A percentile compares a stretch with the other conserved stretches of the same genome.
Conservation (phyloP, 1,284 basidiomycete species). For the Trichosporon asahii region DNA sequence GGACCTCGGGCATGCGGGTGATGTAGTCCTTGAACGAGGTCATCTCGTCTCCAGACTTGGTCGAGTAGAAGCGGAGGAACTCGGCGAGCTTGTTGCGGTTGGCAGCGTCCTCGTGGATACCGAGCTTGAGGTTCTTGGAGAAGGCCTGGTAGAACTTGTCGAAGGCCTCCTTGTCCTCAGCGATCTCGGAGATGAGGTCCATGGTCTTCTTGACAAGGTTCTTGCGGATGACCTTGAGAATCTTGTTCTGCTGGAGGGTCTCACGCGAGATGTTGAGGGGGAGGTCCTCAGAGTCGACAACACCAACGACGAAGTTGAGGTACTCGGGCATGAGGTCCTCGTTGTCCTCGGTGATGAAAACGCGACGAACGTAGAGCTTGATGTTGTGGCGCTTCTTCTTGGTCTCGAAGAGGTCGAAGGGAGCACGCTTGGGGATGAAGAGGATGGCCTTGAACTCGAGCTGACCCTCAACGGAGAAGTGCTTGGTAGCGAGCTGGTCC, state of each 20-base stretch:
- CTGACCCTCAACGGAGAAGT: conserved; percentile 99
- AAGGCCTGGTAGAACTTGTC: conserved; percentile 91
- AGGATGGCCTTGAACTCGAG: conserved; percentile 99
- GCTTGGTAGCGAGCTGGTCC: conserved; percentile 98
- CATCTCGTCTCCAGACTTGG: conserved; percentile 88
- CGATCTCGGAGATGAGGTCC: conserved; percentile 92
- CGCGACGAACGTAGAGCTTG: conserved; percentile 99
- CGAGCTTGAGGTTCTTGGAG: conserved; percentile 97
- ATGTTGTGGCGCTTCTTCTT: conserved; percentile 99
- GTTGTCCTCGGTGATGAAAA: conserved; percentile 99
- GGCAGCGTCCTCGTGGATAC: conserved; percentile 98
- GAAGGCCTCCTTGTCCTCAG: conserved; percentile 99
- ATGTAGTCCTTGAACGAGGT: conserved; percentile 99
- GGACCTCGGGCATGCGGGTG: conserved; percentile 98
- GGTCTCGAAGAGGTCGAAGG: conserved; percentile 99
- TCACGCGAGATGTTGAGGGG: conserved; percentile 99
- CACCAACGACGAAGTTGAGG: conserved; percentile 99
- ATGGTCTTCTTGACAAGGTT: conserved; percentile 98
- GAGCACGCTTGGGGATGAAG: conserved; percentile 92
- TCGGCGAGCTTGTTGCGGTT: conserved; percentile 99
- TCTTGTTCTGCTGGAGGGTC: conserved; percentile 99
- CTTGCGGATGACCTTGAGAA: conserved; percentile 78
- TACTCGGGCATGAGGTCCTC: conserved; percentile 99
- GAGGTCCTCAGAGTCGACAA: conserved; percentile 99
- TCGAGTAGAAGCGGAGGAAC: conserved; percentile 98